Evolutionary conservation across 352 stramenopile genomes (phyloP), one percentile per base, ranked within the genome.

Genomic region (Pythium utonaiense): DNA sequence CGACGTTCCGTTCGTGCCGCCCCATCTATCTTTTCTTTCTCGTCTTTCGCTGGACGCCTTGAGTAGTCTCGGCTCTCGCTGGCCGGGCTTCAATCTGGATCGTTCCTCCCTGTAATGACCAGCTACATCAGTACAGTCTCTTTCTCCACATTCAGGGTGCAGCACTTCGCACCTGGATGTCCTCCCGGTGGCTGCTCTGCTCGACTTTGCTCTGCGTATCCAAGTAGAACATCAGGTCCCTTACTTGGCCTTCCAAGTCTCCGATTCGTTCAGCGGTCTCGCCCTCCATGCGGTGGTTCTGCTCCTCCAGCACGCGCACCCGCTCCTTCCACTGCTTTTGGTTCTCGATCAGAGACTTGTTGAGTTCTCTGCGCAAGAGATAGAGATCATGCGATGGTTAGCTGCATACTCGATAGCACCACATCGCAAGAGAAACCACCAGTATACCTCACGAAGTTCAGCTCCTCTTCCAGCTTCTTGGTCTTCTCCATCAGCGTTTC

Each of bases 221-320:
- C 27, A 96, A 60, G 62, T 95, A 95, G 60, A 96, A 95, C 88
- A 96, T 96, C 9, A 96, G 58, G 63, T 96, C 88, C 25, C 83
- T 40, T 10, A 94, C 84, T 60, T 96, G 86, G n/a, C 72, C 73
- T 54, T 96, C 86, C 48, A 95, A 61, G 49, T 95, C 86, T 3
- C 74, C 83, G 24, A 95, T 62, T 3, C 82, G 86, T 9, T 75
- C 28, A 3, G 80, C 68, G 9, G 80, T 89, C 28, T 91, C 78
- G 27, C 70, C 69, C 56, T 92, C 78, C 52, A 78, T 60, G 19
- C 70, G 78, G 27, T 63, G 53, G 31, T 84, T 89, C 53, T 91
- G 67, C 27, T 93, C 83, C 64, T 95, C 83, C 56, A 92, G 61
- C 7, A 70, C 28, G 16, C 68, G 71, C 17, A 95, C 79, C 17